These are phyloP conservation scores for Trametes maxima DNA, from an alignment of 768 basidiomycete species.

Conservation along the genomic window DNA sequence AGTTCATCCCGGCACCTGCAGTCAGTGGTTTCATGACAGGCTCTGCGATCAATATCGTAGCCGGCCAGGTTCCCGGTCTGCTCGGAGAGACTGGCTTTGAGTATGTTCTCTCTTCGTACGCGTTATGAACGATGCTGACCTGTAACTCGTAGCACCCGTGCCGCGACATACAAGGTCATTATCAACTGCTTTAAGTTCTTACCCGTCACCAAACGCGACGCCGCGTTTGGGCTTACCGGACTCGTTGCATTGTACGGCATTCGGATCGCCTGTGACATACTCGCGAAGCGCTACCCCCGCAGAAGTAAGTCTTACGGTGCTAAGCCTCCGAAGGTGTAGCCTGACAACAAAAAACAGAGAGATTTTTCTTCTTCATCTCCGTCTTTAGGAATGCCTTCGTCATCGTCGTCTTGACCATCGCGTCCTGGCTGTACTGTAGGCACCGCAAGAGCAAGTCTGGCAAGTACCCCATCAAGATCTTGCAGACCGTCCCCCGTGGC, in stretches of 20 bases:
- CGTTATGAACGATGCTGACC: not conserved
- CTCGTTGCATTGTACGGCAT: conserved; percentile 72
- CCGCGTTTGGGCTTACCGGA: conserved; percentile 86
- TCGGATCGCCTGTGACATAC: conserved; percentile 53
- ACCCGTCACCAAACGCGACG: conserved; percentile 70
- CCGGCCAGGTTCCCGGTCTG: conserved; percentile 85
- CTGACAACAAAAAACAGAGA: conserved; percentile 44
- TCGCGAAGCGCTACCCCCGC: conserved; percentile 62
- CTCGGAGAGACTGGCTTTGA: conserved; percentile 87
- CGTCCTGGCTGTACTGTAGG: conserved; percentile 83
- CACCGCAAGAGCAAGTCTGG: conserved; percentile 58
- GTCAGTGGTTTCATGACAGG: conserved; percentile 96
- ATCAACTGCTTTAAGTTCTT: conserved; percentile 92
- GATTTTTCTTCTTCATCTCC: conserved; percentile 75
- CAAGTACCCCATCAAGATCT: conserved; percentile 82
- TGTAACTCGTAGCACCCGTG: conserved; percentile 67
- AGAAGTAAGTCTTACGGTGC: conserved; percentile 43
- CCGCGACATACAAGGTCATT: conserved; percentile 81
- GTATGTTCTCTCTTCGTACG: conserved; percentile 44
- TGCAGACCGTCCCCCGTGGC: conserved; percentile 83
- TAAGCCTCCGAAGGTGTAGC: not conserved
- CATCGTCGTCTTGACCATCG: conserved; percentile 82
- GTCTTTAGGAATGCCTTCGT: conserved; percentile 87
- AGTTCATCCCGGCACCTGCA: conserved; percentile 88
- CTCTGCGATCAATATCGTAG: conserved; percentile 90